phyloP scores from a whole-genome alignment of 2,329 filamentous ascomycete genomes.

The Penicillium sp. region DNA sequence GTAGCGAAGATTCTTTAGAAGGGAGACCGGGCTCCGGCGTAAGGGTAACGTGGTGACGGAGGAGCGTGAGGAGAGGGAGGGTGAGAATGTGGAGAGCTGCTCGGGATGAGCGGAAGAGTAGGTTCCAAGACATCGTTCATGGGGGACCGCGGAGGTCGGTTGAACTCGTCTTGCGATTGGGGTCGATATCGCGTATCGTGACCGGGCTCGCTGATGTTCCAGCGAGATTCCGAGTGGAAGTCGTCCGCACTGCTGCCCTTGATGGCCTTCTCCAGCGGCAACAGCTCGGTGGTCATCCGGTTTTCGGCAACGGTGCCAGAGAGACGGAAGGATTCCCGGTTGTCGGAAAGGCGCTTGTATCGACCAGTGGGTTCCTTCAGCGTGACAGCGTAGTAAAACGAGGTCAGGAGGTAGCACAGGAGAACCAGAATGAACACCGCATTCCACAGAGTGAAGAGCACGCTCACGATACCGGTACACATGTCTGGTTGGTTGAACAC shows the following conservation, averaged over 20 bases:
- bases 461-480: constrained; percentile 80
- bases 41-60: too few relatives aligned
- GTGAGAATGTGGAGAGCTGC: constrained; percentile 1
- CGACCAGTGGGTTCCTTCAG: constrained; percentile 90
- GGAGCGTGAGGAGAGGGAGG: too few relatives aligned
- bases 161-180: constrained; percentile 1
- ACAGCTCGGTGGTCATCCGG: constrained; percentile 77
- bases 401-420: constrained; percentile 72
- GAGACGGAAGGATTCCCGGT: constrained; percentile 94
- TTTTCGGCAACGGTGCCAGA: constrained; percentile 57
- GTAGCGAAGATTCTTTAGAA: neutral
- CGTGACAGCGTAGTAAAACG: constrained; percentile 71
- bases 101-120: constrained; percentile 10
- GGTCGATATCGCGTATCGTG: neutral
- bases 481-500: constrained; percentile 77
- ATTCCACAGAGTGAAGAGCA: constrained; percentile 82
- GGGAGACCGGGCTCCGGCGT: neutral
- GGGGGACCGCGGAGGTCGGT: constrained; percentile 3
- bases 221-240: constrained; percentile 6
- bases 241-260: constrained; percentile 49
- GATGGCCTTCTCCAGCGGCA: constrained; percentile 81
- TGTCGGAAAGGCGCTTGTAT: constrained; percentile 92
- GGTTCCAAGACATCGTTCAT: constrained; percentile 11
- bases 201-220: constrained; percentile 4
- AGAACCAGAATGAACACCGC: constrained; percentile 76